phyloP scores from a whole-genome alignment of 805 yeast species.

The Candida schatavii region DNA sequence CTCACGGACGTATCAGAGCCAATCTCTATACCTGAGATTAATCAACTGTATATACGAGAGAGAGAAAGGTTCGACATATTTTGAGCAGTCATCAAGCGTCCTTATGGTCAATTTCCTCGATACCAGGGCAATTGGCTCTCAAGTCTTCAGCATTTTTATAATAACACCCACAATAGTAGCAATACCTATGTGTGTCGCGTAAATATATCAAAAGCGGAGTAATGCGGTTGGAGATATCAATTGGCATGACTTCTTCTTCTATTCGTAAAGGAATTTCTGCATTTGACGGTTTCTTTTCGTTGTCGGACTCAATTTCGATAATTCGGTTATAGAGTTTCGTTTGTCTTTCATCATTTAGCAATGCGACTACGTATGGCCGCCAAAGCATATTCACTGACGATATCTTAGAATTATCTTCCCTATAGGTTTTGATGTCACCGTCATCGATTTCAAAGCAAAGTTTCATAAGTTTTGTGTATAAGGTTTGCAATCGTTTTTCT shows the following conservation, averaged over 20 bases:
- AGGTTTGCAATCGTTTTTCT: slow-evolving; percentile 10
- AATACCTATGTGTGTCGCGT: slow-evolving; percentile 39
- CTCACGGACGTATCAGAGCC: slow-evolving; percentile 16
- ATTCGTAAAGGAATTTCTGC: not conserved
- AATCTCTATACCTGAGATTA: slow-evolving; percentile 14
- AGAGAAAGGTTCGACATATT: slow-evolving; percentile 8
- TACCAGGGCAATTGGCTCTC: slow-evolving; percentile 48
- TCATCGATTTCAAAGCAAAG: slow-evolving; percentile 37
- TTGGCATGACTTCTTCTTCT: not conserved
- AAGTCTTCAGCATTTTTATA: slow-evolving; percentile 39
- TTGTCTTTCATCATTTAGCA: slow-evolving; percentile 1
- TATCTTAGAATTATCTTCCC: slow-evolving; percentile 30
- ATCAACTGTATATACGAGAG: slow-evolving; percentile 15
- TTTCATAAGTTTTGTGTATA: slow-evolving; percentile 33
- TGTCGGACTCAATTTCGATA: slow-evolving; percentile 2
- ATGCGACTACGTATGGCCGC: slow-evolving; percentile 27
- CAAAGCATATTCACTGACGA: slow-evolving; percentile 35
- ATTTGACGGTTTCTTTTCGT: no score
- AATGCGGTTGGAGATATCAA: not conserved
- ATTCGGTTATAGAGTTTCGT: slow-evolving; percentile 1
- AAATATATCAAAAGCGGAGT: slow-evolving; percentile 34
- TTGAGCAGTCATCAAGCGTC: not conserved
- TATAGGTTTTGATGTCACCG: not conserved
- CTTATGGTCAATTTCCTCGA: slow-evolving; percentile 40
- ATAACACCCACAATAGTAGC: slow-evolving; percentile 49